A percentile compares a stretch with the other conserved stretches of the same genome.
These are phyloP conservation scores for Microdochium bolleyi DNA, from an alignment of 2,329 filamentous ascomycete genomes.

Conservation along the genomic window DNA sequence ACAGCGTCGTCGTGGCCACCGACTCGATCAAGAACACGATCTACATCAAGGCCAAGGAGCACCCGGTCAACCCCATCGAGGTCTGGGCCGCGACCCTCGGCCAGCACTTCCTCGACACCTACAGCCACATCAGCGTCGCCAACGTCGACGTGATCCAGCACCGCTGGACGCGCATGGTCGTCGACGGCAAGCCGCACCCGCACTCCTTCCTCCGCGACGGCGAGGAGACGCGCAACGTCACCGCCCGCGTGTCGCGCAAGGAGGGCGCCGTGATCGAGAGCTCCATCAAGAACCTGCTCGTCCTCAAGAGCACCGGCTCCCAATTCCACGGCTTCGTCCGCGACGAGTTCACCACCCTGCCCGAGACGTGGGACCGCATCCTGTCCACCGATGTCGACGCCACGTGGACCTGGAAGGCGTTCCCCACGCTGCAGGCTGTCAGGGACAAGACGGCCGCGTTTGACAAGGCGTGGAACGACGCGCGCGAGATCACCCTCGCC, in stretches of 20 bases:
- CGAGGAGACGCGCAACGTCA: slow-evolving; percentile 76
- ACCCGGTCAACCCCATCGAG: slow-evolving; percentile 88
- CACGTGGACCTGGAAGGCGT: slow-evolving; percentile 75
- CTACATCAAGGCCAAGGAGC: slow-evolving; percentile 90
- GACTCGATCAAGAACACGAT: slow-evolving; percentile 98
- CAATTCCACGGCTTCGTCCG: slow-evolving; percentile 92
- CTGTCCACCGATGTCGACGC: slow-evolving; percentile 88
- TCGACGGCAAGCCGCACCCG: slow-evolving; percentile 86
- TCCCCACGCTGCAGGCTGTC: slow-evolving; percentile 60
- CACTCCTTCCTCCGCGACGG: slow-evolving; percentile 93
- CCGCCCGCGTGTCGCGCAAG: slow-evolving; percentile 59
- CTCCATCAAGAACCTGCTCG: slow-evolving; percentile 71
- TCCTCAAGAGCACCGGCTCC: slow-evolving; percentile 94
- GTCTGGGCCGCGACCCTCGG: slow-evolving; percentile 81
- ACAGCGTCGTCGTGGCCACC: slow-evolving; percentile 89
- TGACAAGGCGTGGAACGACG: slow-evolving; percentile 68
- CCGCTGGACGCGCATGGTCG: slow-evolving; percentile 81
- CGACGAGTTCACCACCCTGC: slow-evolving; percentile 87
- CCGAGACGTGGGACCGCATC: slow-evolving; percentile 91
- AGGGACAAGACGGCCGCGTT: slow-evolving; percentile 58
- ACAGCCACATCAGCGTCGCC: slow-evolving; percentile 79
- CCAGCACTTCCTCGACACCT: slow-evolving; percentile 80
- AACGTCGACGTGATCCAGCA: slow-evolving; percentile 78
- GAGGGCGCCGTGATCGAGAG: slow-evolving; percentile 70
- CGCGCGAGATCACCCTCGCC: slow-evolving; percentile 80